phyloP scores from a whole-genome alignment of 305 asterid genomes.

The Fraxinus baroniana region DNA sequence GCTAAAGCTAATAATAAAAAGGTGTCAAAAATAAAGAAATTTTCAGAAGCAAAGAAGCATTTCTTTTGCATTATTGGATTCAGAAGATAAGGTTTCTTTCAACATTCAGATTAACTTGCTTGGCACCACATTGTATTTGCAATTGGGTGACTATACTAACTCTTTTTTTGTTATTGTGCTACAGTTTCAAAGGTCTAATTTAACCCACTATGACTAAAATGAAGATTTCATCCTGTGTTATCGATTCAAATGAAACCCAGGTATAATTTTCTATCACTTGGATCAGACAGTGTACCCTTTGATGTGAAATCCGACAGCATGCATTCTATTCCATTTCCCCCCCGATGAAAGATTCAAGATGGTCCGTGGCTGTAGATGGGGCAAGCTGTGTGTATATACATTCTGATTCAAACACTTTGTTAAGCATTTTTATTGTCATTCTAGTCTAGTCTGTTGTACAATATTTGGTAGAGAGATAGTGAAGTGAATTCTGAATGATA shows the following conservation, averaged over 20 bases:
- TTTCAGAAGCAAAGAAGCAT: neutral
- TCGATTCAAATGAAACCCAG: conserved; percentile 19
- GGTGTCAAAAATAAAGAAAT: neutral
- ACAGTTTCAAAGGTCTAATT: conserved; percentile 19
- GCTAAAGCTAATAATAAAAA: neutral
- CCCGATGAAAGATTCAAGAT: neutral
- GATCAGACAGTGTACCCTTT: neutral
- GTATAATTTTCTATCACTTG: conserved; percentile 11
- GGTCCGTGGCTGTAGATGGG: neutral
- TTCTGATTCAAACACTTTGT: neutral
- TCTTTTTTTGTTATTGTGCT: conserved; percentile 9
- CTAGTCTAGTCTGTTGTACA: neutral
- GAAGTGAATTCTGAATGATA: neutral
- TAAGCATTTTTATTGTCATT: neutral
- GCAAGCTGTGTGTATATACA: conserved; percentile 26
- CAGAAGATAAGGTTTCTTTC: neutral
- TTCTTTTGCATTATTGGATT: neutral
- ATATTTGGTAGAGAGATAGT: conserved; percentile 8
- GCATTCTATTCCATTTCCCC: neutral
- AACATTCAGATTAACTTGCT: neutral
- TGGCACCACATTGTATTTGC: neutral
- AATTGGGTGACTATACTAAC: neutral
- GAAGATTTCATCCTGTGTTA: conserved; percentile 11
- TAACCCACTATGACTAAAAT: conserved; percentile 1
- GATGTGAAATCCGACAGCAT: conserved; percentile 8